Evolutionary conservation across 345 rosid species (phyloP), one percentile per base, ranked within the genome.

Genomic region (Pistacia atlantica): DNA sequence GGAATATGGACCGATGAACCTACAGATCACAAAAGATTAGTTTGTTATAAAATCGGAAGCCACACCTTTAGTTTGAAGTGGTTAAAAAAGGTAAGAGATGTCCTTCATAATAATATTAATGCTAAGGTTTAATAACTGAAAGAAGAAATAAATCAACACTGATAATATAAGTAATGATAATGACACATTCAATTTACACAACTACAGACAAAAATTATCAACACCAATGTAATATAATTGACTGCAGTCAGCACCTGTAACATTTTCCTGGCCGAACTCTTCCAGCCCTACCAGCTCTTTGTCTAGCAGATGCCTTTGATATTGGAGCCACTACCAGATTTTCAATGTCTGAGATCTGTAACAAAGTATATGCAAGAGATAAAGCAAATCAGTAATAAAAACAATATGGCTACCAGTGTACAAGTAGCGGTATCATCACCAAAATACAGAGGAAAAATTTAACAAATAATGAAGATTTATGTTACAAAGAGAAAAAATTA

Each of bases 271-370:
- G 98, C 63, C 98, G 90, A 76, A 96, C 84, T 83, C 98, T 86
- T 72, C 99, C 98, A 73, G 99, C 98, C 81, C 99, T 91, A 75
- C 99, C 99, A 79, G 99, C 86, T 81, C 99, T 91, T 83, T 96
- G 99, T 65, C 91, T 90, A 65, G 99, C 97, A 79, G 99, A 96
- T 72, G 99, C 99, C 83, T 93, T 93, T 55, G 98, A 93, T 82
- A 93, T 92, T 62, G 99, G 97, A 65, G 98, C 94, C 72, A 96
- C 94, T 46, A 96, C 90, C 71, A 96, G 93, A 86, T 87, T 93
- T 85, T 96, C 97, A 52, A 96, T 91, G 76, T 96, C 97, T 60
- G 99, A 84, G 58, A 96, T 87, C 99, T 95, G 86, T 57, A 83
- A 72, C 65, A 67, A 63, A 64, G 66, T 61, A 69, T 33, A 75